Base-by-base conservation (phyloP, 192 early-diverging fungal genomes). In the Kickxella alabastrina region DNA sequence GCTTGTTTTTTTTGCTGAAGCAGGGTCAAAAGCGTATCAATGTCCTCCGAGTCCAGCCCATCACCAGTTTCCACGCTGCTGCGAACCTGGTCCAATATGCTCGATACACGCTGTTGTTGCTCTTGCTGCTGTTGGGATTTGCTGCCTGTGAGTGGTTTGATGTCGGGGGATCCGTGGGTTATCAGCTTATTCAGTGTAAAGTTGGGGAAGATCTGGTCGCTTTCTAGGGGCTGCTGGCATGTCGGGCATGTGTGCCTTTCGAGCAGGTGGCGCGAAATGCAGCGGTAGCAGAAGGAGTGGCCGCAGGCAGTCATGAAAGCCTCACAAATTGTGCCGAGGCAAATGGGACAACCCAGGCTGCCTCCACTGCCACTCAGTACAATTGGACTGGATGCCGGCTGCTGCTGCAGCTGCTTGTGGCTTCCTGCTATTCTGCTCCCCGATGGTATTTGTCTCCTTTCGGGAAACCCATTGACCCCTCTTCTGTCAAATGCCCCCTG, bases 251-350 rank as follows among this genome's bases (percentile, higher is more conserved):
- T 68, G 18, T 76, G 70, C 23, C 76, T 65, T 7, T 70, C 61
- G 6, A 62, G 31, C 2, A 92, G 74, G 56, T 92, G 87, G 15
- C 71, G 59, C 3, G 74, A 69, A 37, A 95, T 92, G 57, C 92
- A 95, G 6, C 64, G 49, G 63, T 85, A 82, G 59, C 88, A 93
- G 68, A 87, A 93, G 5, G 87, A 89, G 65, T 93, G 91, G 1
- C 91, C 89, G 66, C 91, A 93, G 19, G 77, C 75, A 2, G 88
- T 81, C 58, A 89, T 81, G 61, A 85, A 90, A 0, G 87, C 87
- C 41, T 89, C 84, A 25, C 66, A 66, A 51, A 93, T 85, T 13
- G 78, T 65, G 28, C 83, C 75, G 21, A 85, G 61, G 47, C 91
- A 93, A 23, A 93, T 90, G 19, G 88, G 85, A 53, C 91, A 79